Conservation (phyloP, 441 rosid species). For the Breynia disticha region DNA sequence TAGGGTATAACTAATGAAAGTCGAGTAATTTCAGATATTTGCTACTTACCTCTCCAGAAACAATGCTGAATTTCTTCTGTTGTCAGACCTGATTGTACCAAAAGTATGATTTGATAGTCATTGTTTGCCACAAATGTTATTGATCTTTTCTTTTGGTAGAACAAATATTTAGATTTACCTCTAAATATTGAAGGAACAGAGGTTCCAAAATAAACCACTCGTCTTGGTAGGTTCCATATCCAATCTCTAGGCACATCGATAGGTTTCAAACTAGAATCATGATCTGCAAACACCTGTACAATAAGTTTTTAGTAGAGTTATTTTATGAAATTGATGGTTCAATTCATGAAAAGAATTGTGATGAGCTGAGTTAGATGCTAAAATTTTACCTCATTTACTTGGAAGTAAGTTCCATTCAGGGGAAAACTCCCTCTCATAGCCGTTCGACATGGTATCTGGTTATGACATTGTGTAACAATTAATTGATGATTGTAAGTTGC, state of each 20-base stretch:
- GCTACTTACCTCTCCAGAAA: slow-evolving; percentile 81
- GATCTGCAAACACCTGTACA: slow-evolving; percentile 87
- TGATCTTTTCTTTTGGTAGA: neutral
- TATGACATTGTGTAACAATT: slow-evolving; percentile 14
- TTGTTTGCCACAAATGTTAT: neutral
- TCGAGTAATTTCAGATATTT: too few species aligned
- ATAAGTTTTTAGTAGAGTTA: neutral
- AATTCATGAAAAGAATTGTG: neutral
- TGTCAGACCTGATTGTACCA: slow-evolving; percentile 45
- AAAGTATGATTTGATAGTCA: slow-evolving; percentile 9
- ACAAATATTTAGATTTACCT: slow-evolving; percentile 34
- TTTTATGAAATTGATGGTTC: neutral
- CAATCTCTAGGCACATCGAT: slow-evolving; percentile 69
- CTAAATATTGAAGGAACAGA: slow-evolving; percentile 80
- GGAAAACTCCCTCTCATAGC: slow-evolving; percentile 98
- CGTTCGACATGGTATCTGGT: slow-evolving; percentile 90
- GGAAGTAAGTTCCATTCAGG: slow-evolving; percentile 90
- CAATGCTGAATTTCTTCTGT: slow-evolving; percentile 72
- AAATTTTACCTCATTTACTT: slow-evolving; percentile 73
- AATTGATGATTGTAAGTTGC: neutral
- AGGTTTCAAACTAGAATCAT: slow-evolving; percentile 73
- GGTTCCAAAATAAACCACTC: slow-evolving; percentile 86
- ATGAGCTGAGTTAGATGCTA: neutral
- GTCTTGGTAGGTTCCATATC: slow-evolving; percentile 82
- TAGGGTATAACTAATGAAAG: neutral